Evolutionary conservation across 169 alveolate genomes (phyloP).

Genomic region (Plasmodium inui): DNA sequence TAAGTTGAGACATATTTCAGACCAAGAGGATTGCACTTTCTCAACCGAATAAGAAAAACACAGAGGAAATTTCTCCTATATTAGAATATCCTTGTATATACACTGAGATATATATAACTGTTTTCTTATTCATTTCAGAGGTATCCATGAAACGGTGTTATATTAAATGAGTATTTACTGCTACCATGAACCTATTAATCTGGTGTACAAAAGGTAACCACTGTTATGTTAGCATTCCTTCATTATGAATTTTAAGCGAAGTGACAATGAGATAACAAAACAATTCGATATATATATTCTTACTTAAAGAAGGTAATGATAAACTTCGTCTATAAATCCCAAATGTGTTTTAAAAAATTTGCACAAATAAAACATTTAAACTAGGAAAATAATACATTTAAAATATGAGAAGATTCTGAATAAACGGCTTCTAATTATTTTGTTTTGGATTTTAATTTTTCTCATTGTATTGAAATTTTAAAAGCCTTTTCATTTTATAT

Average conservation of each 20-base stretch:
- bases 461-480: neutral
- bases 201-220: neutral
- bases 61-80: too few species aligned
- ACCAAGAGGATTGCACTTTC: too few species aligned
- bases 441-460: neutral
- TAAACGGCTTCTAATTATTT: neutral
- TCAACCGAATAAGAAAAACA: too few species aligned
- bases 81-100: neutral
- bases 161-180: neutral
- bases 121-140: neutral
- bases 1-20: too few species aligned
- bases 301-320: neutral
- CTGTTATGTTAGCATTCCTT: neutral
- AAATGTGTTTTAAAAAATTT: neutral
- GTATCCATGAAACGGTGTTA: neutral
- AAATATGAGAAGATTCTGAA: neutral
- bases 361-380: neutral
- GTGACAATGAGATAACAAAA: neutral
- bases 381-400: neutral
- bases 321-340: neutral
- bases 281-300: neutral
- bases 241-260: neutral
- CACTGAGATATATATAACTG: neutral
- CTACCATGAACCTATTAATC: neutral
- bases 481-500: neutral